These are phyloP conservation scores for Olyra latifolia DNA, from an alignment of 176 grass and related monocot species.

Conservation along the genomic window DNA sequence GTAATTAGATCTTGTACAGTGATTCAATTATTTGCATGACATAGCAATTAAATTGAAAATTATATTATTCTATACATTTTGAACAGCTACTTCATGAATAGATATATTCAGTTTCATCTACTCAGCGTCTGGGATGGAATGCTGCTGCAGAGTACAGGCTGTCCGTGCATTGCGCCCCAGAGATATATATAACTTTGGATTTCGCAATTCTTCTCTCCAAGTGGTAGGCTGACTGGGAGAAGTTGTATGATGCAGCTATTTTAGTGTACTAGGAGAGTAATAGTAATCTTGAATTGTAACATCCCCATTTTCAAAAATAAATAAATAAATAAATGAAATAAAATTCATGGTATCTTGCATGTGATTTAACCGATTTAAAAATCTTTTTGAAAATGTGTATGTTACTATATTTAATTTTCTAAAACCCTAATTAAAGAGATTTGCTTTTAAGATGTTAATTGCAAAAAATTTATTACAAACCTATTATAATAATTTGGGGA, in stretches of 20 bases:
- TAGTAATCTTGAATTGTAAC: slow-evolving; percentile 1
- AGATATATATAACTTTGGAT: slow-evolving; percentile 53
- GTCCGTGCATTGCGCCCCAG: slow-evolving; percentile 54
- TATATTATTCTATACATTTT: slow-evolving; percentile 55
- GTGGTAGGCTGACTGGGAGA: slow-evolving; percentile 50
- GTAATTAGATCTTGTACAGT: slow-evolving; percentile 22
- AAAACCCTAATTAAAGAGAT: too few relatives aligned
- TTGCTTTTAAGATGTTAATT: too few relatives aligned
- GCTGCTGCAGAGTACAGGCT: slow-evolving; percentile 39
- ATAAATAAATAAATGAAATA: too few relatives aligned
- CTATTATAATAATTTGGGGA: too few relatives aligned
- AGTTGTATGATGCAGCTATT: slow-evolving; percentile 16
- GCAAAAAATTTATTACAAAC: too few relatives aligned
- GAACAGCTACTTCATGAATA: slow-evolving; percentile 50
- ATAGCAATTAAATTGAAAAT: slow-evolving; percentile 12
- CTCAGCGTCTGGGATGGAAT: slow-evolving; percentile 44
- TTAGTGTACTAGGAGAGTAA: slow-evolving; percentile 27
- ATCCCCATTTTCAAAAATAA: too few relatives aligned
- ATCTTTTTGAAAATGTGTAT: too few relatives aligned
- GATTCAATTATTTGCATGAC: slow-evolving; percentile 10
- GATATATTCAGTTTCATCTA: slow-evolving; percentile 51
- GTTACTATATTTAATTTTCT: too few relatives aligned
- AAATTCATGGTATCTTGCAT: too few relatives aligned
- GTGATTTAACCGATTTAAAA: too few relatives aligned
- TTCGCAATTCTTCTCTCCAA: slow-evolving; percentile 63